Base-by-base conservation (phyloP, 1,139 yeast genomes). In the Debaryomyces udenii region DNA sequence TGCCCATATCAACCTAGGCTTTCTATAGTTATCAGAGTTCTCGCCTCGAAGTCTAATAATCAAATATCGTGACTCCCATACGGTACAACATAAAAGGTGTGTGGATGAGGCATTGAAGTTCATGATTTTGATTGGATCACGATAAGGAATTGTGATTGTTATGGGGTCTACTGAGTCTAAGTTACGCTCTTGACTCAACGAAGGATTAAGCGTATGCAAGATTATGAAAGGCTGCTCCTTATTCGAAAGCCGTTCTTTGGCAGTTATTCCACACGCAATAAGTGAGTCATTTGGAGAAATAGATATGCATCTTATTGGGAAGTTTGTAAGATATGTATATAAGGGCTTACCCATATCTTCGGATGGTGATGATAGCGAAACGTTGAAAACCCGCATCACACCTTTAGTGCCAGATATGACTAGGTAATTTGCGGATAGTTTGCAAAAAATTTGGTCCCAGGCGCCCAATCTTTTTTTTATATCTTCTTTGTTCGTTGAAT, bases 221-320 rank as follows among this genome's bases (percentile, higher is more conserved):
- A 85, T 80, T 15, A 90, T 78, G 56, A 90, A 78, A 3, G 96
- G 94, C 54, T 87, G 96, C 52, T 86, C 95, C 31, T 81, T 75
- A 6, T 83, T 83, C 1, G 84, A 77, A 15, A 78, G 65, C 46
- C 86, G 71, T 53, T 87, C 94, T 46, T 82, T 77, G 0, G 96
- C 93, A 0, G 91, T 85, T 20, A 90, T 83, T 0, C 96, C 94
- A 51, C 90, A 80, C 1, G 95, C 95, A 9, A 90, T 69, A 30
- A 83, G 68, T 9, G 75, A 68, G 27, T 86, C 89, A 47, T 76
- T 70, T 0, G 82, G 78, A 6, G 94, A 78, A 1, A 88, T 70
- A 14, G 89, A 83, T 42, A 88, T 71, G 54, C 96, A 88, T 44
- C 95, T 64, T 27, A 90, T 84, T 1, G 94, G 91, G 59, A 86